phyloP scores from a whole-genome alignment of 257 asterid genomes.

The Solanum chmielewskii region DNA sequence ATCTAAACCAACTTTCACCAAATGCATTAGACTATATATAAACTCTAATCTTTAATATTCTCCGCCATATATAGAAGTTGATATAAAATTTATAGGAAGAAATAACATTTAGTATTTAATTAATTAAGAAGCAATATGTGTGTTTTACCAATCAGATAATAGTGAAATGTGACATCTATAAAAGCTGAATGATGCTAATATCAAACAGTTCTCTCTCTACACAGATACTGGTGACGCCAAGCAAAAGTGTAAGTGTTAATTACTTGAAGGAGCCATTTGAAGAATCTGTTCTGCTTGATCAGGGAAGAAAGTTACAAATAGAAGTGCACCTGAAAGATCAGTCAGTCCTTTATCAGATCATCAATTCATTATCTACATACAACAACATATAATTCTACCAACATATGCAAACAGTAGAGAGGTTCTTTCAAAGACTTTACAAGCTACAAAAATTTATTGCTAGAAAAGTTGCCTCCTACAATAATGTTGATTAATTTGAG shows the following conservation, averaged over 20 bases:
- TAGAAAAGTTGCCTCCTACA: background rate
- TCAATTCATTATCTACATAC: background rate
- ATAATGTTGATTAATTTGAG: background rate
- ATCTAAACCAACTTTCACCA: background rate
- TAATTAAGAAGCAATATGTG: background rate
- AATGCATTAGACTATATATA: too few relatives aligned
- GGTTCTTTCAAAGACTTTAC: background rate
- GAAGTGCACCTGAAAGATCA: slow-evolving; percentile 53
- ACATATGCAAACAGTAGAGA: background rate
- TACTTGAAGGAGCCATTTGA: slow-evolving; percentile 26
- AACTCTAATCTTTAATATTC: too few relatives aligned
- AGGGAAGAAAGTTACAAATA: slow-evolving; percentile 81
- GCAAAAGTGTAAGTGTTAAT: slow-evolving; percentile 13
- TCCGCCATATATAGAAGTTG: too few relatives aligned
- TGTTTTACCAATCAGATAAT: background rate
- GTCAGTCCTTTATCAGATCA: background rate
- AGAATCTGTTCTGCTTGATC: slow-evolving; percentile 59
- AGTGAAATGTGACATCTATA: background rate
- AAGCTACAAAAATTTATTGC: background rate
- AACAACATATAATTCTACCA: background rate
- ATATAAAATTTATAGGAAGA: background rate
- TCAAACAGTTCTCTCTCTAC: background rate
- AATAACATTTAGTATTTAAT: background rate
- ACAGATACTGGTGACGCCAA: background rate
- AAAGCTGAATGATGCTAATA: background rate